Evolutionary conservation across 306 rosid species (phyloP), one percentile per base, ranked within the genome.

Genomic region (Acacia acuminata): DNA sequence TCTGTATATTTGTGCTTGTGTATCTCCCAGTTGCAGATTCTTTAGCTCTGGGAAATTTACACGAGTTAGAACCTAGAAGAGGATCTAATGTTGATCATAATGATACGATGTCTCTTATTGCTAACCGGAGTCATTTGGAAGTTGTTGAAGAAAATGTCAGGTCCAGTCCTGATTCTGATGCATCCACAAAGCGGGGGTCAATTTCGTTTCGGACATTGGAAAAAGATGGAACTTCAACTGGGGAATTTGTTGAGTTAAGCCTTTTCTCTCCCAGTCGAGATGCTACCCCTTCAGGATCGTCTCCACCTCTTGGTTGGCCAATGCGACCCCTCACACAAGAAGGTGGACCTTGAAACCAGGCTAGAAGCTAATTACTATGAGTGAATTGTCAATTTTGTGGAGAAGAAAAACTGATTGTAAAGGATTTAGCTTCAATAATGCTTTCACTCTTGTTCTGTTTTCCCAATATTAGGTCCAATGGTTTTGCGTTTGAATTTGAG

Each of bases 21-120:
- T 96, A 96, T 86, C 91, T 77, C 83, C 99, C 99, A 5, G 92
- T 92, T 76, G 99, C 97, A 5, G 99, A 96, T 89, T 94, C 92
- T 77, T 88, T 96, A 70, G 97, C 97, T 3, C 85, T 96, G 90
- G 99, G 97, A 71, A 92, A 88, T 84, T 77, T 90, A 74, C 96
- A 82, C 81, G 97, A 93, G 85, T 24, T 91, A 75, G 99, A 94
- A 87, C 89, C 92, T 45, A 89, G 96, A 92, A 91, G 84, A 51
- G 72, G 89, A 83, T 77, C 74, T 53, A 85, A 56, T 71, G 93
- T 83, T 53, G 94, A 88, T 82, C 94, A 56, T 56, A 94, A 85
- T 82, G 99, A 96, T 68, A 79, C 88, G 24, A 71, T 89, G 79
- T 92, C 99, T 86, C 94, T 96, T 69, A 86, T 94, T 71, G 94